Conservation (phyloP, 108 stramenopile genomes). For the Cyclotella choctawhatcheeana region DNA sequence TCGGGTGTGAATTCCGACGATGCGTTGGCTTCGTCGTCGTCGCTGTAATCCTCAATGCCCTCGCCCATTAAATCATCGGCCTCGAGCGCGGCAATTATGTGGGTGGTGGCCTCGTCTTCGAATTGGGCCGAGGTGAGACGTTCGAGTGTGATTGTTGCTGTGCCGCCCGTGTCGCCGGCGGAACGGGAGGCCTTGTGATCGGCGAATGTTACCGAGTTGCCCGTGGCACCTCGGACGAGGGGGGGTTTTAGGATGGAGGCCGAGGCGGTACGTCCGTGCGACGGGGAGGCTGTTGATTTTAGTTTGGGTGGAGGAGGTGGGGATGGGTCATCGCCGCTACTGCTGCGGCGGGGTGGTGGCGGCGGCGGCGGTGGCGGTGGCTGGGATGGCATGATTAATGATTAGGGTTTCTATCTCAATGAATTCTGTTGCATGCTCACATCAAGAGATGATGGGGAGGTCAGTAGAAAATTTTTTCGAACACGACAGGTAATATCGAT, state of each 20-base stretch:
- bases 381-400: neutral
- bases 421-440: too few species aligned
- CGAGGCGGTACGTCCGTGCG: neutral
- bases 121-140: constrained; percentile 32
- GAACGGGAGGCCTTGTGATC: neutral
- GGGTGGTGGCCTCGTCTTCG: constrained; percentile 46
- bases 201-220: constrained; percentile 17
- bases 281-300: neutral
- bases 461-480: too few species aligned
- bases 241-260: constrained; percentile 1
- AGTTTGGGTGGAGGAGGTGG: neutral
- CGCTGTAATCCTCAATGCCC: constrained; percentile 37
- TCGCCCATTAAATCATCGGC: constrained; percentile 29
- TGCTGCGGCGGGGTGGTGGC: neutral
- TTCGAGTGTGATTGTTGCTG: constrained; percentile 5
- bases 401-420: too few species aligned
- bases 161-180: neutral
- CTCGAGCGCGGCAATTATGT: constrained; percentile 43
- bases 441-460: too few species aligned
- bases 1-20: neutral
- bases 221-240: neutral
- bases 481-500: too few species aligned
- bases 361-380: constrained; percentile 1
- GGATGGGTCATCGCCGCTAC: neutral
- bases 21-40: constrained; percentile 15